A percentile compares a stretch with the other conserved stretches of the same genome.
These are phyloP conservation scores for Claviceps sp. DNA, from an alignment of 2,329 filamentous ascomycete species.

Conservation along the genomic window DNA sequence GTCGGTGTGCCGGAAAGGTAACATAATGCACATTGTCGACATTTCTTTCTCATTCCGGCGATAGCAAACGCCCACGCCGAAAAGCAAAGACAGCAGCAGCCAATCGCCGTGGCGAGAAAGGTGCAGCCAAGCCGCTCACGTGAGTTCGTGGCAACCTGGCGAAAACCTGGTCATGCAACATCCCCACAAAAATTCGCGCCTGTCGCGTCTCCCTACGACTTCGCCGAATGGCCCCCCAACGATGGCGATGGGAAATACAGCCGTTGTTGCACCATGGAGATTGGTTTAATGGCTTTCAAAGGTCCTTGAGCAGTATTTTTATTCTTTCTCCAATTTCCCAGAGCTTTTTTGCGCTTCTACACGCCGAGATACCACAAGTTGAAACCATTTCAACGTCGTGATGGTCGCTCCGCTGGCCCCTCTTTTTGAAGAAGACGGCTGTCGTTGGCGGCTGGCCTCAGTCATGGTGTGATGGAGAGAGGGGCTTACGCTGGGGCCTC, in stretches of 20 bases:
- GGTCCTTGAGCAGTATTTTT: neutral
- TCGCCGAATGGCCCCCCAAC: constrained; percentile 24
- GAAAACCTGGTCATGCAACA: constrained; percentile 17
- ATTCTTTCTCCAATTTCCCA: constrained; percentile 10
- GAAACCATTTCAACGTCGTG: constrained; percentile 3
- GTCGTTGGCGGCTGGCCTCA: constrained; percentile 5
- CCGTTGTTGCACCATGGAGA: constrained; percentile 16
- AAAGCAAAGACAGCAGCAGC: neutral
- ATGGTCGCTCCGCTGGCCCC: constrained; percentile 10
- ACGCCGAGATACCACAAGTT: constrained; percentile 9
- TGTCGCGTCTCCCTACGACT: constrained; percentile 30
- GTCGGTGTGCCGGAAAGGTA: no score
- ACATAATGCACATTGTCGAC: no score
- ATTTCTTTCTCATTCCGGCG: no score
- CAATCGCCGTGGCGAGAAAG: neutral
- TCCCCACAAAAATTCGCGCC: constrained; percentile 25
- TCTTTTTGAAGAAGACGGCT: constrained; percentile 10
- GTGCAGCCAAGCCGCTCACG: constrained; percentile 19
- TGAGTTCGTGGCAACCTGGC: constrained; percentile 30
- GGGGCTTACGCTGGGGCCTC: neutral
- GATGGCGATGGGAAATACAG: constrained; percentile 9
- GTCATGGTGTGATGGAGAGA: constrained; percentile 4
- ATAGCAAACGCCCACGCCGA: no score
- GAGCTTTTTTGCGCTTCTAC: constrained; percentile 10
- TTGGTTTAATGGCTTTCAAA: constrained; percentile 5